A percentile compares a stretch with the other conserved stretches of the same genome.
phyloP scores from a whole-genome alignment of 306 rosid genomes.

The Rosa rugosa region DNA sequence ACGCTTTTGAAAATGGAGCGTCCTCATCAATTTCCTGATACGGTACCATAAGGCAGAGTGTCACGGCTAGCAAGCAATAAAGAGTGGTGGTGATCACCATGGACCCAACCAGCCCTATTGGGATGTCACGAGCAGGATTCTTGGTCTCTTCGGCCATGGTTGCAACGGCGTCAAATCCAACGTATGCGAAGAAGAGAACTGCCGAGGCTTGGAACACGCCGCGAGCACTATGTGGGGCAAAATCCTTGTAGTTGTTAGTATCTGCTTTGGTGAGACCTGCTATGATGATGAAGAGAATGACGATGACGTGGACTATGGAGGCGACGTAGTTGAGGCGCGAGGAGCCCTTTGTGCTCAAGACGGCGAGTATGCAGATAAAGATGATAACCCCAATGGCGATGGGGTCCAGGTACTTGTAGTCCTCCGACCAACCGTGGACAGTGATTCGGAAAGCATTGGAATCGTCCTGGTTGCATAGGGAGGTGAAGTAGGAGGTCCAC shows the following conservation, averaged over 20 bases:
- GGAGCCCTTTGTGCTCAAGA: slow-evolving; percentile 75
- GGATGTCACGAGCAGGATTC: slow-evolving; percentile 73
- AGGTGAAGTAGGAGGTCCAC: slow-evolving; percentile 86
- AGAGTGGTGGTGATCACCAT: slow-evolving; percentile 48
- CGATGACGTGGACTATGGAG: slow-evolving; percentile 50
- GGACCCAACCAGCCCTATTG: slow-evolving; percentile 79
- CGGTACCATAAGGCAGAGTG: slow-evolving; percentile 73
- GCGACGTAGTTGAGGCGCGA: slow-evolving; percentile 81
- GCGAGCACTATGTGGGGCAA: slow-evolving; percentile 37
- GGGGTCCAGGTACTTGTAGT: slow-evolving; percentile 65
- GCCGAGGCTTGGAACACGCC: slow-evolving; percentile 70
- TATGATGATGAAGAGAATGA: slow-evolving; percentile 64
- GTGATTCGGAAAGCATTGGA: slow-evolving; percentile 60
- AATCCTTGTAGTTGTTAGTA: slow-evolving; percentile 38
- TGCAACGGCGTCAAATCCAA: slow-evolving; percentile 77
- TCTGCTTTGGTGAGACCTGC: slow-evolving; percentile 72
- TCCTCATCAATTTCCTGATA: slow-evolving; percentile 11
- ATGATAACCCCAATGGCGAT: slow-evolving; percentile 51
- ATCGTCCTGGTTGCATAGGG: slow-evolving; percentile 45
- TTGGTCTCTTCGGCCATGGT: slow-evolving; percentile 93
- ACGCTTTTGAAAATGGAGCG: slow-evolving; percentile 70
- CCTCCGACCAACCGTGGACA: slow-evolving; percentile 7
- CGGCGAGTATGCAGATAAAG: slow-evolving; percentile 47
- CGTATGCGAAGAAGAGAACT: slow-evolving; percentile 80
- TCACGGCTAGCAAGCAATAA: slow-evolving; percentile 59